Conservation (phyloP, 1,139 yeast species). For the Groenewaldozyma auringiensis region DNA sequence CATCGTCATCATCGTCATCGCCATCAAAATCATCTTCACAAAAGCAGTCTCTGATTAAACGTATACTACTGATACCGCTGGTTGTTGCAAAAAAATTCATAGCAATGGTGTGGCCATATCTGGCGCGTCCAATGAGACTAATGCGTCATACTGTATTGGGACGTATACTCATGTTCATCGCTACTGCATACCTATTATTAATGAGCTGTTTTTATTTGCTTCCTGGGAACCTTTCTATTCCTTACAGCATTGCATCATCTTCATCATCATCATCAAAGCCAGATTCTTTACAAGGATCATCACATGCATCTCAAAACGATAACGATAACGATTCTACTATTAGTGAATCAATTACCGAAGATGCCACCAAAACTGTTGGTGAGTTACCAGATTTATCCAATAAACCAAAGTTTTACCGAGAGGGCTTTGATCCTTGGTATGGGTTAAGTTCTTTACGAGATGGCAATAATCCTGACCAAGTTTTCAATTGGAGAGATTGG, state of each 20-base stretch:
- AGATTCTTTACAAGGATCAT: not conserved
- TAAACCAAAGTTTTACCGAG: conserved; percentile 4
- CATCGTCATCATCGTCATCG: not conserved
- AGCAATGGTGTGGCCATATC: not conserved
- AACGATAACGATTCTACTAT: not conserved
- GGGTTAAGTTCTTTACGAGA: conserved; percentile 10
- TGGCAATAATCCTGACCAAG: not conserved
- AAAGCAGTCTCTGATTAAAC: not conserved
- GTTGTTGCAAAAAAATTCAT: not conserved
- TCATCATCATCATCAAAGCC: not conserved
- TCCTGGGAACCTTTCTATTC: not conserved
- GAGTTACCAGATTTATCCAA: not conserved
- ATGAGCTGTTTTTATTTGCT: conserved; percentile 19
- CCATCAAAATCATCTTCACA: not conserved
- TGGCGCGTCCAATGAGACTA: conserved; percentile 8
- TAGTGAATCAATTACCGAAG: not conserved
- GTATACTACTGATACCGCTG: not conserved
- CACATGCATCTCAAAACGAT: not conserved
- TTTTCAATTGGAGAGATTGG: conserved; percentile 32
- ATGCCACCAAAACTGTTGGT: not conserved
- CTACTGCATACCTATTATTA: conserved; percentile 17
- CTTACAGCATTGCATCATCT: not conserved
- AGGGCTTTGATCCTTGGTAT: conserved; percentile 12
- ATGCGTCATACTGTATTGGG: conserved; percentile 15
- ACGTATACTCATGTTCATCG: conserved; percentile 15